phyloP scores from a whole-genome alignment of 257 asterid genomes.

The Solanum lycopersicoides region DNA sequence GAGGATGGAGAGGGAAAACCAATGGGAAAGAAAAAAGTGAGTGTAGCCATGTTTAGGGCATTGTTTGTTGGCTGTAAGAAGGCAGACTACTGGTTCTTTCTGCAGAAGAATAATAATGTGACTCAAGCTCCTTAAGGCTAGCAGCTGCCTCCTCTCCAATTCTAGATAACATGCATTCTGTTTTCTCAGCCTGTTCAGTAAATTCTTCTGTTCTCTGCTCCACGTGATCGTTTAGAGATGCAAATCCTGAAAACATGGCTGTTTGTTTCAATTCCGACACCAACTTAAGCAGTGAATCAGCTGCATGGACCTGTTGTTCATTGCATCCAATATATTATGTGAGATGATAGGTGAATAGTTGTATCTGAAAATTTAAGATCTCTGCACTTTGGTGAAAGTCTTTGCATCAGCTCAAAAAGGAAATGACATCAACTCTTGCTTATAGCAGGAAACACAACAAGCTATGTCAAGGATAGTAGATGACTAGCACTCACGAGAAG shows the following conservation, averaged over 20 bases:
- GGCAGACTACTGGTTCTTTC: conserved; percentile 18
- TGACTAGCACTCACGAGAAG: neutral
- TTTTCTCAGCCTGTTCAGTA: conserved; percentile 45
- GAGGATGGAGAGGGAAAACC: neutral
- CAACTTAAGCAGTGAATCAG: conserved; percentile 82
- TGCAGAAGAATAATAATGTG: conserved; percentile 65
- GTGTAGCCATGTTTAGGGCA: neutral
- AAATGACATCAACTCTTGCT: neutral
- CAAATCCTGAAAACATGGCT: conserved; percentile 78
- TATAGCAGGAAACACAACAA: neutral
- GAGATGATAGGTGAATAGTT: neutral
- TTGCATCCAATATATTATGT: neutral
- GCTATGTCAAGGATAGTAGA: neutral
- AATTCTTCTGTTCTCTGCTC: conserved; percentile 74
- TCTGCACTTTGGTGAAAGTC: neutral
- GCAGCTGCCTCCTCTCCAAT: conserved; percentile 82
- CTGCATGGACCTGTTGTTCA: conserved; percentile 65
- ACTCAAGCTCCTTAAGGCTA: conserved; percentile 71
- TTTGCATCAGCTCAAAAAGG: neutral
- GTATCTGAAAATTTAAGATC: neutral
- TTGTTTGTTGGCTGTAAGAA: neutral
- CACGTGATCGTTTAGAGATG: conserved; percentile 81
- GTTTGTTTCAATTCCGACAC: conserved; percentile 91
- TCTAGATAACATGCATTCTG: conserved; percentile 40
- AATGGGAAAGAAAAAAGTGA: neutral